Conservation (phyloP, 2,329 filamentous ascomycete genomes). For the Bipolaris sorokiniana region DNA sequence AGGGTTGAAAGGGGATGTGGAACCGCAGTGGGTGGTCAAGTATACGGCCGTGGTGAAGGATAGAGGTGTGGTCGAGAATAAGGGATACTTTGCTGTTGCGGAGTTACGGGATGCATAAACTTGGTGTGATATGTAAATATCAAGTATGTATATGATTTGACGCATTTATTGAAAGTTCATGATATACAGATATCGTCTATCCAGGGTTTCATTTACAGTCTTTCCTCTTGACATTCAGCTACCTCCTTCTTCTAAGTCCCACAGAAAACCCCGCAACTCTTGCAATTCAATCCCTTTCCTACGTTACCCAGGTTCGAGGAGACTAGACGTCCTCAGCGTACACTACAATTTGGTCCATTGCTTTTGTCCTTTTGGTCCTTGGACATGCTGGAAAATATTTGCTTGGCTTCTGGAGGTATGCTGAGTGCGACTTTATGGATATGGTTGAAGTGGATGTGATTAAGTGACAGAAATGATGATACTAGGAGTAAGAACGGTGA, state of each 20-base stretch:
- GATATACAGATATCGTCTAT: neutral
- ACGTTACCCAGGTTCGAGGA: neutral
- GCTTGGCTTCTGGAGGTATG: neutral
- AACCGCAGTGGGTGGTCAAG: slow-evolving; percentile 93
- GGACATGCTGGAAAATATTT: neutral
- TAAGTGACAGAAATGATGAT: neutral
- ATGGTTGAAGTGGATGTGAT: neutral
- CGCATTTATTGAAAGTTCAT: neutral
- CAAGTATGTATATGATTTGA: neutral
- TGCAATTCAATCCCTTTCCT: neutral
- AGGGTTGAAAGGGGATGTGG: slow-evolving; percentile 76
- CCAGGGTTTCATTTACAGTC: neutral
- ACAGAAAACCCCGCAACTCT: neutral
- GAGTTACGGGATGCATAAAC: slow-evolving; percentile 56
- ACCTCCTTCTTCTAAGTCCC: neutral
- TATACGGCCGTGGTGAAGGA: slow-evolving; percentile 96
- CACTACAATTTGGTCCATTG: neutral
- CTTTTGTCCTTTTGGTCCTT: neutral
- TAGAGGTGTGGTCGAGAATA: slow-evolving; percentile 95
- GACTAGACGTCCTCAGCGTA: neutral
- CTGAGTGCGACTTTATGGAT: neutral
- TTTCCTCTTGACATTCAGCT: too few relatives aligned
- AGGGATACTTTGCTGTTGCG: slow-evolving; percentile 93
- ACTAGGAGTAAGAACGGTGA: neutral
- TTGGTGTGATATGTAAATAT: neutral